Conservation (phyloP, 1,284 basidiomycete species). For the Bjerkandera adusta region DNA sequence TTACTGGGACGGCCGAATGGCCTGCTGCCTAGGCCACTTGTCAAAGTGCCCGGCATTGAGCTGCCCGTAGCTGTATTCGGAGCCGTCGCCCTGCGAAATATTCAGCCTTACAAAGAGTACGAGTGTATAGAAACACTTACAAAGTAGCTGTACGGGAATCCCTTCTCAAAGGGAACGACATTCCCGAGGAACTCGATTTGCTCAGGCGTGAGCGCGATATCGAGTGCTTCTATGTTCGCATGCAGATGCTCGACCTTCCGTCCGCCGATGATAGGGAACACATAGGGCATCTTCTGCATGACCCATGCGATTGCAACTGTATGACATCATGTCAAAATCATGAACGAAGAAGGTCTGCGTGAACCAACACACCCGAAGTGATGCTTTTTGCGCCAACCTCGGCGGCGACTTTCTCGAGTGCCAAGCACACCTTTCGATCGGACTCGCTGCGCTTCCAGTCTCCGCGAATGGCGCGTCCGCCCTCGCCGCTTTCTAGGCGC, state of each 20-base stretch:
- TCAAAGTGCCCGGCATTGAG: slow-evolving; percentile 15
- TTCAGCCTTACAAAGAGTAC: neutral
- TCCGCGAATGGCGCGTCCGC: neutral
- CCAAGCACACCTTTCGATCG: slow-evolving; percentile 7
- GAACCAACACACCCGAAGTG: slow-evolving; percentile 8
- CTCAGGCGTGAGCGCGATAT: slow-evolving; percentile 20
- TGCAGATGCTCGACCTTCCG: slow-evolving; percentile 26
- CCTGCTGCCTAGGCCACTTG: slow-evolving; percentile 16
- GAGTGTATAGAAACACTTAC: slow-evolving; percentile 3
- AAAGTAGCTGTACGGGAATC: slow-evolving; percentile 19
- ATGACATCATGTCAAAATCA: neutral
- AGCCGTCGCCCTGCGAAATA: slow-evolving; percentile 16
- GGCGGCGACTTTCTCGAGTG: slow-evolving; percentile 4
- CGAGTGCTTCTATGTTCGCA: slow-evolving; percentile 23
- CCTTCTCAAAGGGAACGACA: slow-evolving; percentile 18
- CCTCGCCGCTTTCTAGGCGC: neutral
- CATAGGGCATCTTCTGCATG: slow-evolving; percentile 24
- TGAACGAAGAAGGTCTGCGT: too few relatives aligned
- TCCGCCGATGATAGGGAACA: slow-evolving; percentile 26
- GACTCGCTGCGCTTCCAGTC: slow-evolving; percentile 7
- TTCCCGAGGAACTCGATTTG: slow-evolving; percentile 21
- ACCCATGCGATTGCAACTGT: slow-evolving; percentile 26
- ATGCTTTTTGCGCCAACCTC: slow-evolving; percentile 7
- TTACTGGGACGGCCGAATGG: slow-evolving; percentile 14
- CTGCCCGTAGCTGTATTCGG: slow-evolving; percentile 9